A percentile compares a stretch with the other conserved stretches of the same genome.
Conservation (phyloP, 2,329 filamentous ascomycete species). For the Parastagonospora nodorum region DNA sequence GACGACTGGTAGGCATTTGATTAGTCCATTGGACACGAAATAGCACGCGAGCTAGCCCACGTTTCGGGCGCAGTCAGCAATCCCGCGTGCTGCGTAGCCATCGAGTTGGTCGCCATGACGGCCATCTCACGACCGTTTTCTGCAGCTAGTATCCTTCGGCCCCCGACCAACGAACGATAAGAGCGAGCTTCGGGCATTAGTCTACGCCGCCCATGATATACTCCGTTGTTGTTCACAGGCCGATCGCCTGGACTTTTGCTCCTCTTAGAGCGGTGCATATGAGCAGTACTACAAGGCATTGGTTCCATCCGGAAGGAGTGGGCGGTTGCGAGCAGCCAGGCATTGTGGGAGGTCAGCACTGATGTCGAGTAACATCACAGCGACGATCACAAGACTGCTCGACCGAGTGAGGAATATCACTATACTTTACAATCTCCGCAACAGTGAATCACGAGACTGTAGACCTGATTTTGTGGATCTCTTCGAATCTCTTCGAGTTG, state of each 20-base stretch:
- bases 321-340: too few species aligned
- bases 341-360: too few species aligned
- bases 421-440: neutral
- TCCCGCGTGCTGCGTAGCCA: constrained; percentile 6
- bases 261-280: too few species aligned
- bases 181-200: neutral
- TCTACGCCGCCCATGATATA: neutral
- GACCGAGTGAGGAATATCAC: too few species aligned
- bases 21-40: too few species aligned
- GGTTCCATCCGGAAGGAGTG: too few species aligned
- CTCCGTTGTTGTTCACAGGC: neutral
- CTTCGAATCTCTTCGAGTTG: neutral
- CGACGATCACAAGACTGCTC: too few species aligned
- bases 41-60: constrained; percentile 1
- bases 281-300: too few species aligned
- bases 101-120: neutral
- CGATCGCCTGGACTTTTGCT: neutral
- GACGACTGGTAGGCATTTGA: too few species aligned
- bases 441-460: neutral
- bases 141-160: constrained; percentile 27
- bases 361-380: too few species aligned
- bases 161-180: constrained; percentile 24
- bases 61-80: constrained; percentile 14
- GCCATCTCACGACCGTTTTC: neutral
- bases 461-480: neutral